A percentile compares a stretch with the other conserved stretches of the same genome.
Conservation (phyloP, 1,284 basidiomycete species). For the Butyriboletus regius region DNA sequence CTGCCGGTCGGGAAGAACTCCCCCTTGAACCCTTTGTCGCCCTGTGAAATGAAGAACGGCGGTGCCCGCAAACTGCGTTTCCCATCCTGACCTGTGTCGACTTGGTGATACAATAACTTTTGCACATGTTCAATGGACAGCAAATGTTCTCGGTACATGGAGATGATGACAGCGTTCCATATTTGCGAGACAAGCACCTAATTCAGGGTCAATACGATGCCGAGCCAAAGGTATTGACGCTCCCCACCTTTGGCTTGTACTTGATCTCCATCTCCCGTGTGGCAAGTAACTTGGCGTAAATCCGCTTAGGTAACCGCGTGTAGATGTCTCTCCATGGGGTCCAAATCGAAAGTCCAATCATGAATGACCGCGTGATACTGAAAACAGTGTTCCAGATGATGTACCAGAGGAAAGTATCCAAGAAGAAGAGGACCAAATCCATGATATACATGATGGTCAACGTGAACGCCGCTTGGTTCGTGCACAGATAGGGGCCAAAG, state of each 20-base stretch:
- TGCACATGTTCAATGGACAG: slow-evolving; percentile 93
- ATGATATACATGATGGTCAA: slow-evolving; percentile 93
- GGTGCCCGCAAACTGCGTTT: slow-evolving; percentile 84
- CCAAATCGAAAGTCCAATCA: slow-evolving; percentile 88
- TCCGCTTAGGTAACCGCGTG: slow-evolving; percentile 85
- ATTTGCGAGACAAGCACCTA: slow-evolving; percentile 92
- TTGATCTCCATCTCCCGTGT: slow-evolving; percentile 90
- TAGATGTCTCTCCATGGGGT: slow-evolving; percentile 96
- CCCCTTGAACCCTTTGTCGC: slow-evolving; percentile 73
- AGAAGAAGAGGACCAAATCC: slow-evolving; percentile 90
- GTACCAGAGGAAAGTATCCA: slow-evolving; percentile 97
- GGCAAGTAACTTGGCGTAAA: slow-evolving; percentile 87
- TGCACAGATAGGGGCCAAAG: slow-evolving; percentile 74
- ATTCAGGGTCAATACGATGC: slow-evolving; percentile 2
- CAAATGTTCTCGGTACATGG: slow-evolving; percentile 98
- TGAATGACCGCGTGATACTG: slow-evolving; percentile 83
- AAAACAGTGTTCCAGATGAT: slow-evolving; percentile 96
- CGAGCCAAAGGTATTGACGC: not conserved
- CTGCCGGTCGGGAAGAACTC: slow-evolving; percentile 90
- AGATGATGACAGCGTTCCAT: slow-evolving; percentile 97
- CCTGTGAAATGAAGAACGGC: slow-evolving; percentile 89
- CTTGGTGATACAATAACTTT: slow-evolving; percentile 89
- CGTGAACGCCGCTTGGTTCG: slow-evolving; percentile 85
- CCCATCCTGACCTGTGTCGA: slow-evolving; percentile 74
- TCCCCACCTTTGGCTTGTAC: slow-evolving; percentile 86